Percentiles rank a stretch among this genome's conserved stretches.
Evolutionary conservation across 1,284 basidiomycete genomes (phyloP).

Genomic region (Melampsora americana): DNA sequence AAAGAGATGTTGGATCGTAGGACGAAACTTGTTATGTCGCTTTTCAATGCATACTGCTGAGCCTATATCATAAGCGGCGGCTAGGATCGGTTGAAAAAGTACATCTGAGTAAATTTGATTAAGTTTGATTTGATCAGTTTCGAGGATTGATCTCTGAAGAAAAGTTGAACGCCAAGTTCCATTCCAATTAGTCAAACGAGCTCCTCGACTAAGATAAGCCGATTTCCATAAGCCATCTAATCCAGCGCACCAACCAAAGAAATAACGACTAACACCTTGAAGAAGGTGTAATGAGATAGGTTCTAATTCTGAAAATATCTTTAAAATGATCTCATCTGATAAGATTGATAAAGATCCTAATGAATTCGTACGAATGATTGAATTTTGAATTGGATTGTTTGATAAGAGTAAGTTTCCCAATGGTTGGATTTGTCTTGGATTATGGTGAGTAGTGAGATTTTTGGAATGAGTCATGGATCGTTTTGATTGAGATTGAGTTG

Average conservation of each 20-base stretch:
- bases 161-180: constrained; percentile 51
- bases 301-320: constrained; percentile 19
- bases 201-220: constrained; percentile 21
- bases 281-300: not conserved
- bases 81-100: constrained; percentile 52
- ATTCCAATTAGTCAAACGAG: constrained; percentile 45
- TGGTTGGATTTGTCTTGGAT: constrained; percentile 21
- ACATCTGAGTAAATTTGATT: constrained; percentile 51
- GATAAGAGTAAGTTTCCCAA: constrained; percentile 29
- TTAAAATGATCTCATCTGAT: constrained; percentile 13
- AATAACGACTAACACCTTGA: constrained; percentile 21
- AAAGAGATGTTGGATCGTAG: constrained; percentile 44
- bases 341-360: constrained; percentile 18
- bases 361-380: not conserved
- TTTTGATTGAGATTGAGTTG: too few species aligned
- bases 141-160: constrained; percentile 45
- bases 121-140: constrained; percentile 47
- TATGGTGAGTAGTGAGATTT: not conserved
- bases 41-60: constrained; percentile 20
- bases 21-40: constrained; percentile 34
- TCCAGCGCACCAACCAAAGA: constrained; percentile 31
- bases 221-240: constrained; percentile 29
- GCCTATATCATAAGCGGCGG: constrained; percentile 46
- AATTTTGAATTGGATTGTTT: not conserved
- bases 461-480: too few species aligned